Evolutionary conservation across 2,329 filamentous ascomycete species (phyloP), one percentile per base, ranked within the genome.

Genomic region (Exophiala xenobiotica): DNA sequence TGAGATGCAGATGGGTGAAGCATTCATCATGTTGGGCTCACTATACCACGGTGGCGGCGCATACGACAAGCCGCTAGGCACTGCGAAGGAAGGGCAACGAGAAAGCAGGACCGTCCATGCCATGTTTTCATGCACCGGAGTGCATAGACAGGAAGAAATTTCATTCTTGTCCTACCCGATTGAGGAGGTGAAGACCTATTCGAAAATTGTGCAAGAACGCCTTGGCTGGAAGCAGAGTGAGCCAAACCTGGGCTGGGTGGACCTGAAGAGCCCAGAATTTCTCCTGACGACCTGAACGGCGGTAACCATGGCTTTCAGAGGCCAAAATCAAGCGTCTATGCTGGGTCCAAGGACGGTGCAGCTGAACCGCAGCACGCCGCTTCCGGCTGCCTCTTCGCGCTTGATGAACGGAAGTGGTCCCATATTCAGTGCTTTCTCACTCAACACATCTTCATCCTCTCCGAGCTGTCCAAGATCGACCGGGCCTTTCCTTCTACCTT

Each of bases 231-330:
- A 67, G 52, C 68, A 71, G 48, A 67, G 65, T 24, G 69, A 72
- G 48, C 69, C 68, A 14, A 71, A 71, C 47, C 49, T 72, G 23
- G 70, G 69, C 1, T 72, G 70, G 69, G 67, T 72, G 12, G 70
- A 71, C 56, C 58, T 72, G 35, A 68, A 65, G 51, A 67, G 64
- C 18, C 69, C 68, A 0, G 68, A 72, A 37, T 66, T 63, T 38
- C 48, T 70, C 6, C 52, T 58, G 16, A 42, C 47, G 19, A 29
- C 55, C 51, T 46, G 39, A 53, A 46, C 6, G 18, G 39, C 3
- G 19, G 5, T 6, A 14, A 20, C 19, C 14, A 12, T 19, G 14
- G 35, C 11, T 19, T 18, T 4, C 14, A 8, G 14, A 18, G 14
- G 38, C 4, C 4, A 27, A 45, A 3, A 20, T 39, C 33, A 56